These are phyloP conservation scores for Xanthoconium separans DNA, from an alignment of 1,284 basidiomycete species.

Conservation along the genomic window DNA sequence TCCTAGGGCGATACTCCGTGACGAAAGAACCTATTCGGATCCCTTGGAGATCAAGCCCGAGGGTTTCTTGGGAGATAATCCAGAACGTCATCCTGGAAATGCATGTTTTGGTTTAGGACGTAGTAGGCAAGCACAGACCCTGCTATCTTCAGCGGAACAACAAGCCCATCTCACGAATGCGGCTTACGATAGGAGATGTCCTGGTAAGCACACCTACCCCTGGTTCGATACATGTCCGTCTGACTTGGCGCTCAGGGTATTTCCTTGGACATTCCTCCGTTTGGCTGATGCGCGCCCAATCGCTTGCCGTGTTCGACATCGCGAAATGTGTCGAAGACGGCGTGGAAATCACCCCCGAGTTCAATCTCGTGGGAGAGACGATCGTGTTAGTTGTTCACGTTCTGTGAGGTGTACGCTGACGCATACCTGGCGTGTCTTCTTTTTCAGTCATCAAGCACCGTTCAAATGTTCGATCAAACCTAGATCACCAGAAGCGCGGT, in stretches of 20 bases:
- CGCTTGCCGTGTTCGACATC: slow-evolving; percentile 20
- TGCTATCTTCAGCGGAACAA: slow-evolving; percentile 6
- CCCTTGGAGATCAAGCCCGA: slow-evolving; percentile 21
- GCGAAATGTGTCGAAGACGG: slow-evolving; percentile 20
- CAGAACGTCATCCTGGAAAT: slow-evolving; percentile 49
- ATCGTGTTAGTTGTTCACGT: slow-evolving; percentile 9
- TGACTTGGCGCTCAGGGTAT: slow-evolving; percentile 10
- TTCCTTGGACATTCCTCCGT: slow-evolving; percentile 17
- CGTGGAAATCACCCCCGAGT: slow-evolving; percentile 18
- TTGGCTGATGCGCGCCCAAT: slow-evolving; percentile 16
- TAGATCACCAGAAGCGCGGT: slow-evolving; percentile 47
- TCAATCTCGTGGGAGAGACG: slow-evolving; percentile 11
- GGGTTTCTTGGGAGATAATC: slow-evolving; percentile 24
- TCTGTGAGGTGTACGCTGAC: neutral
- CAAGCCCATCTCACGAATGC: neutral
- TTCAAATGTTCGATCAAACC: slow-evolving; percentile 57
- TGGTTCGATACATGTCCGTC: neutral
- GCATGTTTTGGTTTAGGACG: slow-evolving; percentile 55
- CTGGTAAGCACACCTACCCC: slow-evolving; percentile 3
- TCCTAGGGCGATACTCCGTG: slow-evolving; percentile 16
- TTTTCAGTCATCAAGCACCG: slow-evolving; percentile 49
- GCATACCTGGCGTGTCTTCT: no score
- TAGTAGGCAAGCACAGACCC: slow-evolving; percentile 38
- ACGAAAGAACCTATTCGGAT: slow-evolving; percentile 10
- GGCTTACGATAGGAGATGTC: slow-evolving; percentile 7